Evolutionary conservation across 2,329 filamentous ascomycete species (phyloP).

Genomic region (Hypoxylon sp.): DNA sequence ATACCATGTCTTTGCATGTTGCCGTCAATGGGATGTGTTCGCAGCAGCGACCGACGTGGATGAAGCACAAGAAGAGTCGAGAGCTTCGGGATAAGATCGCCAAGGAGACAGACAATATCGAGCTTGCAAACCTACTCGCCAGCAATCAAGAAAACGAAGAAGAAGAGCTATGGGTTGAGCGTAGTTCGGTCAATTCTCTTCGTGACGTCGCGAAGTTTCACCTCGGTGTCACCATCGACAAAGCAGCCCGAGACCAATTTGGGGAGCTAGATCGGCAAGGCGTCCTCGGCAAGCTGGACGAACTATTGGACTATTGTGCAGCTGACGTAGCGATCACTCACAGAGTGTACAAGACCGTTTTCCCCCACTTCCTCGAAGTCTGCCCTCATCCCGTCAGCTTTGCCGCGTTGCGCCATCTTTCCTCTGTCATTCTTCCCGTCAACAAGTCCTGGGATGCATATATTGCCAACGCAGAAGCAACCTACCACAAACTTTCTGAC

Average conservation of each 20-base stretch:
- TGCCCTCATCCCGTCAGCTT: slow-evolving; percentile 99
- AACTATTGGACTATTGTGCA: slow-evolving; percentile 92
- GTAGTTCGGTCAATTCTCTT: slow-evolving; percentile 94
- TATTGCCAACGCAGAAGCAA: slow-evolving; percentile 84
- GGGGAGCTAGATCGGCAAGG: slow-evolving; percentile 81
- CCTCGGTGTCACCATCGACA: slow-evolving; percentile 91
- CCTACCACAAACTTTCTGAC: slow-evolving; percentile 80
- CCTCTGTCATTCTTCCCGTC: slow-evolving; percentile 91
- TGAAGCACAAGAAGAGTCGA: slow-evolving; percentile 92
- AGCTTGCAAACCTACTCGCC: slow-evolving; percentile 78
- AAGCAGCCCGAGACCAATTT: slow-evolving; percentile 87
- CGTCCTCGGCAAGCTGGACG: slow-evolving; percentile 78
- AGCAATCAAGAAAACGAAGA: slow-evolving; percentile 85
- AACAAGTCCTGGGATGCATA: slow-evolving; percentile 90
- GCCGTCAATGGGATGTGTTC: slow-evolving; percentile 99
- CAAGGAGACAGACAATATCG: slow-evolving; percentile 75
- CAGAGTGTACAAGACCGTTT: slow-evolving; percentile 91
- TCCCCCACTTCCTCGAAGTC: slow-evolving; percentile 87
- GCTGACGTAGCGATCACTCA: slow-evolving; percentile 95
- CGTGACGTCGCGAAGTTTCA: slow-evolving; percentile 97
- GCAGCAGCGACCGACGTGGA: slow-evolving; percentile 94
- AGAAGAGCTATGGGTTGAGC: slow-evolving; percentile 94
- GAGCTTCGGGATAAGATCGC: slow-evolving; percentile 85
- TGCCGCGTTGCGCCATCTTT: slow-evolving; percentile 91
- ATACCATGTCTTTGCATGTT: slow-evolving; percentile 98